A percentile compares a stretch with the other conserved stretches of the same genome.
phyloP scores from a whole-genome alignment of 2,329 filamentous ascomycete genomes.

The Ophiostoma triangulosporum region DNA sequence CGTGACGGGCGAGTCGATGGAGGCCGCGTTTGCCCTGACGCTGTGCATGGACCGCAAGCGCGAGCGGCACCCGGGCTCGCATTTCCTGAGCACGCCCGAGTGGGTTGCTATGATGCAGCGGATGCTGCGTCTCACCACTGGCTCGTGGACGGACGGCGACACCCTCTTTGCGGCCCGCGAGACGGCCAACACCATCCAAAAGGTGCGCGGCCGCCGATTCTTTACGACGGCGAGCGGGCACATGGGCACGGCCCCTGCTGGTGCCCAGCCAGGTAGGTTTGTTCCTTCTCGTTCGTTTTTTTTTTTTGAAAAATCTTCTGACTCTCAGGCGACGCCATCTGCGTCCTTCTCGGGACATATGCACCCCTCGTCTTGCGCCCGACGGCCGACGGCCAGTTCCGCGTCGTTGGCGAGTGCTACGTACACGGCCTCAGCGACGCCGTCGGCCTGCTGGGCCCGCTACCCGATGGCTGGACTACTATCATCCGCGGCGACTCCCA shows the following conservation, averaged over 20 bases:
- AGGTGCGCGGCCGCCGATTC: constrained; percentile 1
- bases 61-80: not conserved
- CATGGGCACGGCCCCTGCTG: constrained; percentile 1
- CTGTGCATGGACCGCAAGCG: constrained; percentile 5
- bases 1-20: constrained; percentile 2
- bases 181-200: constrained; percentile 1
- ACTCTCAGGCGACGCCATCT: not conserved
- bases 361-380: not conserved
- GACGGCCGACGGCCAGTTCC: not conserved
- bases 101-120: not conserved
- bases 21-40: constrained; percentile 3
- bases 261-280: not conserved
- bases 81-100: not conserved
- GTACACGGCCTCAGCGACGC: constrained; percentile 2
- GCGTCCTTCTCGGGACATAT: constrained; percentile 1
- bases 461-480: not conserved
- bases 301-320: not conserved
- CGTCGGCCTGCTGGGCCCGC: constrained; percentile 1
- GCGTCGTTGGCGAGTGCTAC: constrained; percentile 2
- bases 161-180: not conserved
- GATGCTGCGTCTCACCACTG: not conserved
- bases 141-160: not conserved
- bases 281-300: too few relatives aligned
- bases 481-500: not conserved
- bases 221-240: constrained; percentile 1